Base-by-base conservation (phyloP, 2,329 filamentous ascomycete species). In the Basipetospora chlamydospora region DNA sequence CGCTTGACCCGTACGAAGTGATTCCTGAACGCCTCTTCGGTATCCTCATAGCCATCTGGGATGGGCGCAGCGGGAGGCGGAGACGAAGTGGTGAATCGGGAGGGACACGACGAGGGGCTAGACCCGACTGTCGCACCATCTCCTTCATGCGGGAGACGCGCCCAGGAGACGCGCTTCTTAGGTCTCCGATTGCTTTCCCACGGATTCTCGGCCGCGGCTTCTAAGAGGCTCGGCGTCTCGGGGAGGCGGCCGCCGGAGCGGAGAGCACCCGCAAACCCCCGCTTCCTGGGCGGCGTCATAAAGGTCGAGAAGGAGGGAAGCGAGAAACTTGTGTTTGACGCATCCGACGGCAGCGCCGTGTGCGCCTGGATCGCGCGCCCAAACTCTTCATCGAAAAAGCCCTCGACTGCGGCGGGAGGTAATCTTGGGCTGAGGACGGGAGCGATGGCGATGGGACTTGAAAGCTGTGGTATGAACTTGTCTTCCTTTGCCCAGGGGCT, bases 1-100 rank as follows among this genome's bases (percentile, higher is more conserved):
- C 48, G 53, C n/a, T 55, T 59, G 26, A 67, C 53, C 1, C 55
- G 56, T 20, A 57, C 54, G 42, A 71, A 71, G 43, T 70, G 66
- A n/a, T 57, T 57, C 13, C 48, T 52, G 34, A 68, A 71, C 34
- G 53, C 58, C 22, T 54, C 47, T 35, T 56, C 53, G 6, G 53
- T 49, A 2, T 49, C 53, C 2, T 47, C 49, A 3, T 53, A 54
- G 5, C 63, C 45, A 6, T 59, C 49, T 16, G 51, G 45, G 7
- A 58, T 46, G 2, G 51, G 43, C 8, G 45, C 48, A 7, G 53
- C 46, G 6, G 65, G 65, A 2, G 66, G 66, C 5, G 66, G 66
- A 6, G 66, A 68, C 6, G 51, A 45, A 16, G 28, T 28, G n/a
- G 15, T 26, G n/a, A 33, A 26, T 17, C 22, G 31, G 7, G 38